Conservation (phyloP, 2,329 filamentous ascomycete genomes). For the Diaporthe longicolla region DNA sequence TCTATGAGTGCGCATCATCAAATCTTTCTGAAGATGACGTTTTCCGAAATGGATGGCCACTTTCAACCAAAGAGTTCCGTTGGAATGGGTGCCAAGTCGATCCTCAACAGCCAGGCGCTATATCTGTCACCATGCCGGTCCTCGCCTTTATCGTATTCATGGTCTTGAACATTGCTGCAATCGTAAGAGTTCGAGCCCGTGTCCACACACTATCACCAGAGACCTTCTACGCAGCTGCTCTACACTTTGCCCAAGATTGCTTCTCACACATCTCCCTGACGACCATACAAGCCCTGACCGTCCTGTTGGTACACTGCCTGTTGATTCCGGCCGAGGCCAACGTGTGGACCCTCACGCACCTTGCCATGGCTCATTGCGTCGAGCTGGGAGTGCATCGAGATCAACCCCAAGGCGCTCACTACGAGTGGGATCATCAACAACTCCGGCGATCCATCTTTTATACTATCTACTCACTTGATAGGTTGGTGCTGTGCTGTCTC, state of each 20-base stretch:
- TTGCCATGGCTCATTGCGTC: conserved; percentile 10
- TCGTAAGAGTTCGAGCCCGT: not conserved
- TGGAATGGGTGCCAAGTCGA: not conserved
- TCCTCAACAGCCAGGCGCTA: not conserved
- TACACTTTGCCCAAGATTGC: not conserved
- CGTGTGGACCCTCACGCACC: not conserved
- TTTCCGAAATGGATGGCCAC: conserved; percentile 1
- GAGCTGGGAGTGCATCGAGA: conserved; percentile 5
- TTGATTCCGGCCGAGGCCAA: conserved; percentile 12
- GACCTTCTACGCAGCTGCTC: not conserved
- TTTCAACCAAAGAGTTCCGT: not conserved
- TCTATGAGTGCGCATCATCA: not conserved
- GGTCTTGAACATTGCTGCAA: conserved; percentile 24
- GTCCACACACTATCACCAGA: not conserved
- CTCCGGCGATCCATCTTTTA: not conserved
- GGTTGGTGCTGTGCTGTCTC: not conserved
- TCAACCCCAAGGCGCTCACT: not conserved
- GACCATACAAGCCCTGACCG: not conserved
- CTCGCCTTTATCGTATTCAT: conserved; percentile 1
- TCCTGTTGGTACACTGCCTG: conserved; percentile 13
- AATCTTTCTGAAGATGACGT: not conserved
- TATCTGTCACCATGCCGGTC: conserved; percentile 1
- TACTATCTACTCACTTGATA: conserved; percentile 19
- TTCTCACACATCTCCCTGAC: not conserved
- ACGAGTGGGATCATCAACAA: not conserved